Evolutionary conservation across 2,329 filamentous ascomycete genomes (phyloP), one percentile per base, ranked within the genome.

Genomic region (Volutella citrinella): DNA sequence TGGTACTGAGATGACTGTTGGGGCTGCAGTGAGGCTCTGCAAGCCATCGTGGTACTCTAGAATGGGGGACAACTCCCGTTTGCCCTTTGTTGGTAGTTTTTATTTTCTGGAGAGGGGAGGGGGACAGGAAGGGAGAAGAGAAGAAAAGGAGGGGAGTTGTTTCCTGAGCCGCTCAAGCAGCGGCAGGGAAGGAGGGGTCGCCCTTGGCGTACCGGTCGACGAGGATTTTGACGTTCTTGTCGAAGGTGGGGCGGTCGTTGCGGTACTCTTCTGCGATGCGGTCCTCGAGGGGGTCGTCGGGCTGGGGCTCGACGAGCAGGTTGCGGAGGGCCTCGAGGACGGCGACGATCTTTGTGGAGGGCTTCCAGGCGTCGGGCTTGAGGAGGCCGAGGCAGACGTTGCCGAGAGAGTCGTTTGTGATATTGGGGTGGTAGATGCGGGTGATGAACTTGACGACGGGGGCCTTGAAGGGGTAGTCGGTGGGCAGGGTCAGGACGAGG

Each of bases 381-480:
- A 96, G 78, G 63, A 90, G 77, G 40, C 79, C 81, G 27, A 96
- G 73, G 65, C 90, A 96, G 78, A 96, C 87, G 65, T 76, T 83
- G 43, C 90, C 90, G 48, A 80, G 78, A 56, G 78, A 76, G 63
- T 95, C 89, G 73, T 95, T 93, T 56, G 84, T 88, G 40, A 96
- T 78, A 66, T 96, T 96, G 27, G 90, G 89, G 69, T 96, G 90
- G 76, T 95, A 96, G 71, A 95, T 86, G 66, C 90, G 91, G 32
- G 89, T 95, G 47, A 72, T 68, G 74, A 95, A 95, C 56, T 75
- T 80, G 50, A 95, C 74, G 40, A 75, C 69, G 12, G 89, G 89
- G 15, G 88, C 80, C 65, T 93, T 93, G 80, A 95, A 95, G 21
- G 89, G 89, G 70, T 95, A 95, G 55, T 88, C 83, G 50, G 70